Conservation (phyloP, 2,329 filamentous ascomycete genomes). For the Cyclaneusma minus region DNA sequence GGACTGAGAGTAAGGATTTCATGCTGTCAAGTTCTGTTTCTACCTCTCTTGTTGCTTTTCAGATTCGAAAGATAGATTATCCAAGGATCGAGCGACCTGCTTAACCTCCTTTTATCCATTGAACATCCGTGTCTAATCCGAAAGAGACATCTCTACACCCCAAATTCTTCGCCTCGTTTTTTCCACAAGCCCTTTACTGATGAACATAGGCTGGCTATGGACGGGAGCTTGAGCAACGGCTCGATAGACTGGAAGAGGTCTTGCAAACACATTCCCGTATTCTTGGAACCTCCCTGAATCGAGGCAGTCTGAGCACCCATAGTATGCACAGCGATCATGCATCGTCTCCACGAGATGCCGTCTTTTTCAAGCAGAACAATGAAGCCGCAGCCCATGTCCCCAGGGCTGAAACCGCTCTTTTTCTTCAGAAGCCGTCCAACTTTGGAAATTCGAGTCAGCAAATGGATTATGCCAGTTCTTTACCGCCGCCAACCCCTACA, state of each 20-base stretch:
- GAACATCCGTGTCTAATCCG: too few relatives aligned
- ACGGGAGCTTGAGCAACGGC: slow-evolving; percentile 55
- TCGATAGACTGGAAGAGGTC: slow-evolving; percentile 54
- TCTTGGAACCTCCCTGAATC: slow-evolving; percentile 38
- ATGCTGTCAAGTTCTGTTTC: not conserved
- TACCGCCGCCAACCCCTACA: slow-evolving; percentile 28
- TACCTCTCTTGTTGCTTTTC: too few relatives aligned
- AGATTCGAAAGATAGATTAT: too few relatives aligned
- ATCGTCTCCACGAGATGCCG: slow-evolving; percentile 31
- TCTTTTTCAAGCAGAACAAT: slow-evolving; percentile 34
- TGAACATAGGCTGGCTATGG: slow-evolving; percentile 45
- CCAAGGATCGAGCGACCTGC: too few relatives aligned
- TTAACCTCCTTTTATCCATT: too few relatives aligned
- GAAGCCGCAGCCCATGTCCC: slow-evolving; percentile 28
- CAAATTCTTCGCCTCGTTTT: too few relatives aligned
- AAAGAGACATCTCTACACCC: too few relatives aligned
- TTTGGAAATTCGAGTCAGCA: slow-evolving; percentile 30
- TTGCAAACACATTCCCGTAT: slow-evolving; percentile 51
- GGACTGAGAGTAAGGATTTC: slow-evolving; percentile 27
- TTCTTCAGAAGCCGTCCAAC: slow-evolving; percentile 41
- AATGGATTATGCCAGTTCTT: slow-evolving; percentile 28
- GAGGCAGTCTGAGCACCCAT: slow-evolving; percentile 18
- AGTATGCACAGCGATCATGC: slow-evolving; percentile 38
- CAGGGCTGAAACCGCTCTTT: slow-evolving; percentile 42
- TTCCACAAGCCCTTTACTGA: slow-evolving; percentile 1